Base-by-base conservation (phyloP, 768 basidiomycete species). In the Phaeotremella skinneri region DNA sequence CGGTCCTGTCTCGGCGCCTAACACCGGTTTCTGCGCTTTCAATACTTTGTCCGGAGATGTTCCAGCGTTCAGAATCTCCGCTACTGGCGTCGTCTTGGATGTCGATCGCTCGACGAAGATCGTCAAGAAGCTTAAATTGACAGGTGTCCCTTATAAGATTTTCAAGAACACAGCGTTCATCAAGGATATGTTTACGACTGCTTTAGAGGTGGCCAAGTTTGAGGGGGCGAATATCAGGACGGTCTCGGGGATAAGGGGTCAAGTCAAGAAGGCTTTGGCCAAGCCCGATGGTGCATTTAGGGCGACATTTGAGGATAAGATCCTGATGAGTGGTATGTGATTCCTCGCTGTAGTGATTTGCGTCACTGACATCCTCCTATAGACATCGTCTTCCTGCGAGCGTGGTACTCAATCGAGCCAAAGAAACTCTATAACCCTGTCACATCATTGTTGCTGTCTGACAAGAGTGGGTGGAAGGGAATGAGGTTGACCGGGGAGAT, bases 131-230 rank as follows among this genome's bases (percentile, higher is more conserved):
- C 78, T 99, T 66, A 99, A 98, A 81, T 80, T 99, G 59, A 98
- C 91, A 1, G 96, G 96, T 29, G 83, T 86, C 30, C 96, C 94
- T 25, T 91, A 87, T 80, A 98, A 98, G 82, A 91, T 98, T 60
- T 99, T 88, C 83, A 98, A 97, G 80, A 99, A 99, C 78, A 99
- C 96, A 13, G 96, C 91, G 2, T 99, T 98, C 78, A 80, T 99
- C 67, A 91, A 87, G 81, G 91, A 96, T 70, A 99, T 99, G 96
- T 99, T 99, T 80, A 86, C 79, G 54, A 86, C 85, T 57, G 87
- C 91, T 30, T 82, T 98, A 30, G 96, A 99, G 78, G 92, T 98
- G 13, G 92, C 92, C 56, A 98, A 96, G 78, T 98, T 99, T 67
- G 96, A 99, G 76, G 96, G 96, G 17, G 96, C 96, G n/a, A 91